Conservation (phyloP, 1,139 yeast species). For the Saccharomyces hybrid region DNA sequence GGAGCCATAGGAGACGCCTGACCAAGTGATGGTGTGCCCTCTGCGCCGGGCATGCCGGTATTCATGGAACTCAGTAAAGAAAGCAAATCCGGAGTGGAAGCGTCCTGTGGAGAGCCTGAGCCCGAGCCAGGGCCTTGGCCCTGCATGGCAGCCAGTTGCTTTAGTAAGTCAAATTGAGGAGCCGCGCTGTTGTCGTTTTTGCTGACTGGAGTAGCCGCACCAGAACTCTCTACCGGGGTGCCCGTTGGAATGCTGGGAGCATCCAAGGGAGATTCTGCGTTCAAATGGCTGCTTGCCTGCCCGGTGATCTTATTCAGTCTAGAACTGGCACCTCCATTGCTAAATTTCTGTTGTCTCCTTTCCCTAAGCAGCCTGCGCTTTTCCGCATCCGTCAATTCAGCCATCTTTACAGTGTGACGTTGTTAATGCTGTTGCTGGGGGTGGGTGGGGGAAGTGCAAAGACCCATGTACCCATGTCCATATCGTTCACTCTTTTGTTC, state of each 20-base stretch:
- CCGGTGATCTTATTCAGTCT: constrained; percentile 50
- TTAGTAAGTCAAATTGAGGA: constrained; percentile 21
- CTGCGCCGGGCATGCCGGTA: constrained; percentile 7
- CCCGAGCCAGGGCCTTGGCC: constrained; percentile 5
- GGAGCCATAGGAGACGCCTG: constrained; percentile 9
- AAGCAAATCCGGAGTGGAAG: constrained; percentile 26
- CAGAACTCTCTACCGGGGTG: not conserved
- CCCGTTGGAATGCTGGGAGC: constrained; percentile 5
- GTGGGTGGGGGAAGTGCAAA: not conserved
- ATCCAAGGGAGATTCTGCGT: constrained; percentile 33
- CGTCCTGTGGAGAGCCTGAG: not conserved
- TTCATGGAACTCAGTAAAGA: constrained; percentile 24
- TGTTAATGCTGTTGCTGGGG: not conserved
- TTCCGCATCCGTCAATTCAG: constrained; percentile 48
- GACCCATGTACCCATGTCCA: not conserved
- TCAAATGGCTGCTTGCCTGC: constrained; percentile 31
- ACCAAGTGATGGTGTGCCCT: not conserved
- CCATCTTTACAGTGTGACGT: constrained; percentile 11
- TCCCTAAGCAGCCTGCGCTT: constrained; percentile 56
- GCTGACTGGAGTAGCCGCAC: not conserved
- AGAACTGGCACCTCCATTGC: constrained; percentile 47
- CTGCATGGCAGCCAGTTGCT: constrained; percentile 19
- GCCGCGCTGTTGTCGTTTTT: constrained; percentile 2
- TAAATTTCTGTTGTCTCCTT: constrained; percentile 63
- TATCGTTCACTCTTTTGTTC: not conserved